Evolutionary conservation across 129 eudicot species (phyloP).

Genomic region (Flaveria ramosissima): DNA sequence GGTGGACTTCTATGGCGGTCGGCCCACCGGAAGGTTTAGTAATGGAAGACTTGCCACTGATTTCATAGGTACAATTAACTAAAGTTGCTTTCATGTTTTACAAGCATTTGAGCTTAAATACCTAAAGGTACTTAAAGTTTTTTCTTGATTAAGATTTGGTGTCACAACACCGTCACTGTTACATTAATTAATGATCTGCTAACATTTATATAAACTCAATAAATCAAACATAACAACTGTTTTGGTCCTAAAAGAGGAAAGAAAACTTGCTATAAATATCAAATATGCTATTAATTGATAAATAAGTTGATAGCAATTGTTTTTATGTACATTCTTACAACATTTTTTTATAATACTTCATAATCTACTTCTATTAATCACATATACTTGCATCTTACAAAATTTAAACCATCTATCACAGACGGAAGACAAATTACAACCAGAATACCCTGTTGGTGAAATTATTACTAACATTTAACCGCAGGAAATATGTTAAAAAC

Average conservation of each 20-base stretch:
- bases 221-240: neutral
- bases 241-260: neutral
- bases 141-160: no score
- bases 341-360: no score
- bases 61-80: slow-evolving; percentile 47
- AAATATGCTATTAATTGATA: neutral
- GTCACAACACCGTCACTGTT: neutral
- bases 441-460: no score
- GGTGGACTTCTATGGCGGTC: slow-evolving; percentile 48
- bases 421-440: no score
- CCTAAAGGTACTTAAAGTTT: no score
- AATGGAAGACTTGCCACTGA: slow-evolving; percentile 74
- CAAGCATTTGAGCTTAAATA: neutral
- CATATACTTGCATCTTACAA: no score
- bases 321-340: no score
- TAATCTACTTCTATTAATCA: no score
- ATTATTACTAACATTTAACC: no score
- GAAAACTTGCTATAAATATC: neutral
- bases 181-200: neutral
- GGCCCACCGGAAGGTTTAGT: slow-evolving; percentile 62
- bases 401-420: no score
- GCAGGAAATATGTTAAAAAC: no score
- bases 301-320: neutral
- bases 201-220: neutral
- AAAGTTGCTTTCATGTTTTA: neutral